Evolutionary conservation across 129 eudicot species (phyloP).

Genomic region (Apium graveolens): DNA sequence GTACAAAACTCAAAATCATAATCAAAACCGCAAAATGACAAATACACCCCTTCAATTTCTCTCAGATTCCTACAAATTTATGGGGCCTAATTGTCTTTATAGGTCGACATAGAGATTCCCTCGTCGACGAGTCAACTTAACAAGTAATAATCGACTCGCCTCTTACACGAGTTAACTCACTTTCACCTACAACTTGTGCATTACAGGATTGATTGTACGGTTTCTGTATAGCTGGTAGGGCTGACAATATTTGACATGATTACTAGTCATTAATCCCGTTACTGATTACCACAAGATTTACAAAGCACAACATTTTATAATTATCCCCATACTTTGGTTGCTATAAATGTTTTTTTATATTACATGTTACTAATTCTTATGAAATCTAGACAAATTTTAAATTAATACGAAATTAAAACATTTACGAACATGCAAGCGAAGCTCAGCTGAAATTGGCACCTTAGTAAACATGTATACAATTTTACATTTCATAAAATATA

Average conservation of each 20-base stretch:
- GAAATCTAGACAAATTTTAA: not conserved
- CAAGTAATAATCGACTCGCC: conserved; percentile 2
- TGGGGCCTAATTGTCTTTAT: conserved; percentile 24
- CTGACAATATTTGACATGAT: not conserved
- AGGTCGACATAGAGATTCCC: conserved; percentile 21
- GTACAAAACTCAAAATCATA: conserved; percentile 12
- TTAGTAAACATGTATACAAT: not conserved
- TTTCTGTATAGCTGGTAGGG: not conserved
- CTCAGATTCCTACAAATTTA: not conserved
- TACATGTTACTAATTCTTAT: not conserved
- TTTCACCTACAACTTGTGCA: not conserved
- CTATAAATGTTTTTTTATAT: not conserved
- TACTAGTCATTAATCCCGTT: not conserved
- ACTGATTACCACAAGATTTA: not conserved
- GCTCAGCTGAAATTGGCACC: not conserved
- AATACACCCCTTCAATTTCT: conserved; percentile 4
- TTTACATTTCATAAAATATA: not conserved
- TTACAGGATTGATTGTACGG: not conserved
- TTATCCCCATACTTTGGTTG: not conserved
- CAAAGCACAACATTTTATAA: not conserved
- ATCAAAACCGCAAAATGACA: conserved; percentile 15
- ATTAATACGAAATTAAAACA: not conserved
- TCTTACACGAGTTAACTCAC: conserved; percentile 24
- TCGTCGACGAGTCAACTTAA: conserved; percentile 24
- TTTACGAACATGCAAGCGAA: not conserved